These are phyloP conservation scores for Ogataea naganishii DNA, from an alignment of 805 yeast genomes.

Conservation along the genomic window DNA sequence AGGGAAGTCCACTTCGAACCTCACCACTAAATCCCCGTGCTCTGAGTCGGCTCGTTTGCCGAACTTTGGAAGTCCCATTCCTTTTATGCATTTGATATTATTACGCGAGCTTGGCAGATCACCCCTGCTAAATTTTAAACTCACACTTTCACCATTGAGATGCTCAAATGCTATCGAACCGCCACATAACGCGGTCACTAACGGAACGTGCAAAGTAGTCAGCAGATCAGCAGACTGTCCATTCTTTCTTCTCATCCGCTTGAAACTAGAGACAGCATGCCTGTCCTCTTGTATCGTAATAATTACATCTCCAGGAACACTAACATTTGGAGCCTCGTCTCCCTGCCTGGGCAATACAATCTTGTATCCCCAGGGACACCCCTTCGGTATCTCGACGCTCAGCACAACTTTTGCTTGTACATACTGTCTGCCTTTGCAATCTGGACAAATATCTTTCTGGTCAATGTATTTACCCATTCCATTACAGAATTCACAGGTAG, in stretches of 20 bases:
- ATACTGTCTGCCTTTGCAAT: slow-evolving; percentile 38
- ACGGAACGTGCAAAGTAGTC: slow-evolving; percentile 11
- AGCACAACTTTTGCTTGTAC: slow-evolving; percentile 40
- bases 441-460: slow-evolving; percentile 25
- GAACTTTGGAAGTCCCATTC: slow-evolving; percentile 55
- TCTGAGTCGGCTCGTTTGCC: slow-evolving; percentile 6
- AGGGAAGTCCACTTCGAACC: slow-evolving; percentile 55
- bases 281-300: slow-evolving; percentile 37
- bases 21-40: slow-evolving; percentile 49
- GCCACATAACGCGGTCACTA: slow-evolving; percentile 18
- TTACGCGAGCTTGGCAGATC: slow-evolving; percentile 44
- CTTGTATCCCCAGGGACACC: slow-evolving; percentile 42
- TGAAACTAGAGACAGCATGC: slow-evolving; percentile 22
- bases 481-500: slow-evolving; percentile 35
- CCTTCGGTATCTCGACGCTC: slow-evolving; percentile 46
- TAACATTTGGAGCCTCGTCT: slow-evolving; percentile 50
- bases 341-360: slow-evolving; percentile 51
- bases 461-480: slow-evolving; percentile 31
- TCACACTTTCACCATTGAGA: slow-evolving; percentile 26
- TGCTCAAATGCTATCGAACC: slow-evolving; percentile 23
- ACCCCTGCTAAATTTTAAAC: slow-evolving; percentile 34
- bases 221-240: slow-evolving; percentile 7
- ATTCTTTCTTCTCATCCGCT: slow-evolving; percentile 26
- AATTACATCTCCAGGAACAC: slow-evolving; percentile 63
- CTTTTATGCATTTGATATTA: slow-evolving; percentile 35